These are phyloP conservation scores for Stentor coeruleus DNA, from an alignment of 73 alveolate species.

Conservation along the genomic window DNA sequence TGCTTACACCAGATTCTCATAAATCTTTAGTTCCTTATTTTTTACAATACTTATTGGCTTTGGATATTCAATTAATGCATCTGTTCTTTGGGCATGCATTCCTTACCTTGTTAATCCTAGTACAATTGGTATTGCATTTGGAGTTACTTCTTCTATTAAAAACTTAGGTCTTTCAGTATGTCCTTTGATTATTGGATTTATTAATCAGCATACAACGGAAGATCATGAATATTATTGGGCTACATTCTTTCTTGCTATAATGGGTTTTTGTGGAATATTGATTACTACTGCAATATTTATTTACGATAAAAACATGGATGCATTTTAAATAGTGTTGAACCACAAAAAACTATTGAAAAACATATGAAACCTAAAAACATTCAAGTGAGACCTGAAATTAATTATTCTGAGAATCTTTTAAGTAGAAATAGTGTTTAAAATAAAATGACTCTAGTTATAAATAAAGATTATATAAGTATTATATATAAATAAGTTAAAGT, in stretches of 20 bases:
- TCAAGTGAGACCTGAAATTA: too few relatives aligned
- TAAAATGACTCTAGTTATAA: too few relatives aligned
- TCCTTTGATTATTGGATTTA: slow-evolving; percentile 56
- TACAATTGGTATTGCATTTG: slow-evolving; percentile 22
- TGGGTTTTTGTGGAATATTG: not conserved
- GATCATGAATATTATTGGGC: not conserved
- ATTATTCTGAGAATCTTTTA: too few relatives aligned
- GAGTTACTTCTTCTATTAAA: slow-evolving; percentile 4
- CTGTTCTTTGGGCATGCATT: slow-evolving; percentile 17
- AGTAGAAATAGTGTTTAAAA: too few relatives aligned
- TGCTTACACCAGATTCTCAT: not conserved
- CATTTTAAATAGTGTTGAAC: too few relatives aligned
- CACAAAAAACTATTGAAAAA: too few relatives aligned
- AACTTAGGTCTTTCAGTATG: slow-evolving; percentile 42
- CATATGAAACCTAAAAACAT: too few relatives aligned
- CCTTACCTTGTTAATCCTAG: not conserved
- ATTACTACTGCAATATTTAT: not conserved
- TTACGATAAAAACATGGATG: not conserved
- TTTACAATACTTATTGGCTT: slow-evolving; percentile 2
- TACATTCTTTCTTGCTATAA: not conserved
- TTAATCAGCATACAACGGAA: not conserved
- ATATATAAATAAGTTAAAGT: too few relatives aligned
- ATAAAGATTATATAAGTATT: too few relatives aligned
- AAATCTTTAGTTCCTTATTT: not conserved
- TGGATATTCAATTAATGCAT: slow-evolving; percentile 7